These are phyloP conservation scores for Lophium mytilinum DNA, from an alignment of 495 filamentous ascomycete genomes.

Conservation along the genomic window DNA sequence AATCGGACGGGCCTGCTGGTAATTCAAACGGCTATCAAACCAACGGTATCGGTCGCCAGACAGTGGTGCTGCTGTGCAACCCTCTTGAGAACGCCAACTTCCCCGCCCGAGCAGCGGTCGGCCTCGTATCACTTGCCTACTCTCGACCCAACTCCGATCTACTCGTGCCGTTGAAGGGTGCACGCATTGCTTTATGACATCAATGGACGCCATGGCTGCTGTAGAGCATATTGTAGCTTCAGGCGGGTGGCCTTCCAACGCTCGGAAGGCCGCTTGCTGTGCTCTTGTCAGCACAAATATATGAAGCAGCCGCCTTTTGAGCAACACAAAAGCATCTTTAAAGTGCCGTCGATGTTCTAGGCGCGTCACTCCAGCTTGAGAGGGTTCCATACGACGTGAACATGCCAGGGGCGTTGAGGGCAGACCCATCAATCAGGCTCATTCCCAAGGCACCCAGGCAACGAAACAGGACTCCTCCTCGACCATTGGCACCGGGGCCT, in stretches of 20 bases:
- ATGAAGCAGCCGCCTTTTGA: background rate
- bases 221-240: too few species aligned
- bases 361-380: background rate
- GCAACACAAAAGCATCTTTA: background rate
- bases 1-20: background rate
- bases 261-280: background rate
- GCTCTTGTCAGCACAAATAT: background rate
- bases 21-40: background rate
- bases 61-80: background rate
- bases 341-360: background rate
- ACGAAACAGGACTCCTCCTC: background rate
- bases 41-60: background rate
- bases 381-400: background rate
- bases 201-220: background rate
- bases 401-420: background rate
- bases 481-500: background rate
- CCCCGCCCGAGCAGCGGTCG: background rate
- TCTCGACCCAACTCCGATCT: background rate
- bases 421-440: background rate
- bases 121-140: background rate
- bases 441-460: background rate
- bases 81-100: background rate
- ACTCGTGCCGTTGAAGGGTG: background rate
- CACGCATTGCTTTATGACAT: background rate
- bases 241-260: background rate